Base-by-base conservation (phyloP, 2,329 filamentous ascomycete species). In the Lecanosticta acicola region DNA sequence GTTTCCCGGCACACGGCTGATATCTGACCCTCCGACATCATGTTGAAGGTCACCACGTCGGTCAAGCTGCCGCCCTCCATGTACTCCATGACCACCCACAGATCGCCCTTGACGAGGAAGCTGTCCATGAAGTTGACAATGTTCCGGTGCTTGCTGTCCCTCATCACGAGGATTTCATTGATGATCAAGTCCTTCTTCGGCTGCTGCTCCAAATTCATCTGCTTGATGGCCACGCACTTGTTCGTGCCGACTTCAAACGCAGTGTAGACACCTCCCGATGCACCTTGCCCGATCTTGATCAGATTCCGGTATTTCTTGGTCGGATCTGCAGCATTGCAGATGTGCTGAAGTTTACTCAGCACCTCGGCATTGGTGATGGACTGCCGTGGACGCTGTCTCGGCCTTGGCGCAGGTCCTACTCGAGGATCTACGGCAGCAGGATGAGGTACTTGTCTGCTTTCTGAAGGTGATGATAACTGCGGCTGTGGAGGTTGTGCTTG, bases 61-160 rank as follows among this genome's bases (percentile, higher is more conserved):
- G 93, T 98, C 65, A 98, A 74, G 68, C 89, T 96, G 53, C 93
- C 93, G 49, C 93, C 93, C 68, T 98, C 91, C 93, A 98, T 98
- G 63, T 91, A 98, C 70, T 98, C 93, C 93, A 98, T 98, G 26
- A 97, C 88, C 1, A 98, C 93, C 93, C 93, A 98, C 21, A 98
- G 73, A 67, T 97, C 93, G 35, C 91, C 87, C 10, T 81, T 79
- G 47, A 90, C 85, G 9, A 98, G 75, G 67, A 90, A 97, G 66
- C 90, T 96, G 72, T 97, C 93, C 71, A 97, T 91, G 68, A 97
- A 98, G 68, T 98, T 98, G 70, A 98, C 93, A 69, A 98, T 94
- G 66, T 97, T 97, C 61, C 89, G 91, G 66, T 98, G 93, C 48
- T 87, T 93, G 74, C 90, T 96, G 62, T 97, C 93, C 72, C 94